A percentile compares a stretch with the other conserved stretches of the same genome.
Conservation (phyloP, 106 monocot genomes). For the Dioscorea zingiberensis region DNA sequence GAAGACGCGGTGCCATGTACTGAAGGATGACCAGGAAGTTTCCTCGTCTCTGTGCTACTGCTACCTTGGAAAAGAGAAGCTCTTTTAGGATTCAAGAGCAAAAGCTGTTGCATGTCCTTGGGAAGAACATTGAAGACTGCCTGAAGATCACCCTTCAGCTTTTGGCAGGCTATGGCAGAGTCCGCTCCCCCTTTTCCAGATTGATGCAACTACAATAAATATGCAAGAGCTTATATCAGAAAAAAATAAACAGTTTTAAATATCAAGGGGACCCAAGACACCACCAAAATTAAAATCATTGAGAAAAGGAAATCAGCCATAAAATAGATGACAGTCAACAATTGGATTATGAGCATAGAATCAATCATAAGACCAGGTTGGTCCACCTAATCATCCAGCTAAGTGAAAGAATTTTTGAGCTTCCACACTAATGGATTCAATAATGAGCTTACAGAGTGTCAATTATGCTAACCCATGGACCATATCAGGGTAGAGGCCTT, state of each 20-base stretch:
- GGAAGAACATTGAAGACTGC: conserved; percentile 75
- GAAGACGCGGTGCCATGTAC: conserved; percentile 5
- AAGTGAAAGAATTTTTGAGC: too few species aligned
- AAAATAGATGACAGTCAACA: too few species aligned
- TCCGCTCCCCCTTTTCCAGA: conserved; percentile 35
- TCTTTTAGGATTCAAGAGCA: conserved; percentile 71
- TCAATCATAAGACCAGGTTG: too few species aligned
- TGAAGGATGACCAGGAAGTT: conserved; percentile 25
- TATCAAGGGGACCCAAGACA: too few species aligned
- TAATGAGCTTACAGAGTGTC: too few species aligned
- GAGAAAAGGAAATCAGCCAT: too few species aligned
- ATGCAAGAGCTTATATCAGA: neutral
- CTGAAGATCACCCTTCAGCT: conserved; percentile 72
- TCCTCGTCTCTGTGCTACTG: conserved; percentile 12
- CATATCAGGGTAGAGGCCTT: too few species aligned
- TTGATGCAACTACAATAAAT: conserved; percentile 28
- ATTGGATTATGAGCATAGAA: too few species aligned
- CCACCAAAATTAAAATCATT: too few species aligned
- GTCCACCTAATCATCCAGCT: too few species aligned
- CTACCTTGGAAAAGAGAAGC: conserved; percentile 44
- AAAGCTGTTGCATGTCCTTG: conserved; percentile 80
- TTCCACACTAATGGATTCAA: too few species aligned
- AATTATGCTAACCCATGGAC: too few species aligned
- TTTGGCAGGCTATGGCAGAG: conserved; percentile 43
- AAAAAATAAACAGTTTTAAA: neutral